A percentile compares a stretch with the other conserved stretches of the same genome.
Conservation (phyloP, 768 basidiomycete genomes). For the Lentinula sp. region DNA sequence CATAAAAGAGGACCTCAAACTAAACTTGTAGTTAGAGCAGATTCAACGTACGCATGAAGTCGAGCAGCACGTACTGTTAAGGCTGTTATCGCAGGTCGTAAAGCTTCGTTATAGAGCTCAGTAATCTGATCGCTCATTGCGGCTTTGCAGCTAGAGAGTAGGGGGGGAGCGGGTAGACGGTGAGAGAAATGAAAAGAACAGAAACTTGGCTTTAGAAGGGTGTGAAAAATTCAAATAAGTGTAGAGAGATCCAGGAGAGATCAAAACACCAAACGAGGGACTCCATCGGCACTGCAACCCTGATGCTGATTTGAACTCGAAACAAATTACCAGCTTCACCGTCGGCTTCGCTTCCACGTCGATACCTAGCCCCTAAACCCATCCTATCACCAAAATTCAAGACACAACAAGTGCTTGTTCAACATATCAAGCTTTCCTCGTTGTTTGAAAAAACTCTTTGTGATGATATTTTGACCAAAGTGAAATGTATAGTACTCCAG, state of each 20-base stretch:
- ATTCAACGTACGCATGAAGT: neutral
- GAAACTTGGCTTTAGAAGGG: neutral
- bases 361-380: too few relatives aligned
- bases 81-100: slow-evolving; percentile 1
- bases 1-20: slow-evolving; percentile 4
- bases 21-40: neutral
- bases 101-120: neutral
- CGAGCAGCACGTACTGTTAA: neutral
- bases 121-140: neutral
- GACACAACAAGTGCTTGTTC: too few relatives aligned
- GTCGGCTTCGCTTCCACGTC: neutral
- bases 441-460: too few relatives aligned
- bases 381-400: too few relatives aligned
- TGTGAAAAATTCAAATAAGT: neutral
- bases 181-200: neutral
- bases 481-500: neutral
- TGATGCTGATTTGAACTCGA: neutral
- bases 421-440: too few relatives aligned
- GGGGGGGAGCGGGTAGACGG: neutral
- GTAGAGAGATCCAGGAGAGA: neutral
- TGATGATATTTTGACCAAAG: neutral
- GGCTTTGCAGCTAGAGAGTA: neutral
- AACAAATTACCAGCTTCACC: neutral
- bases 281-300: neutral
- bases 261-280: neutral